These are phyloP conservation scores for Phalaenopsis aphrodite DNA, from an alignment of 106 monocot genomes.

Conservation along the genomic window DNA sequence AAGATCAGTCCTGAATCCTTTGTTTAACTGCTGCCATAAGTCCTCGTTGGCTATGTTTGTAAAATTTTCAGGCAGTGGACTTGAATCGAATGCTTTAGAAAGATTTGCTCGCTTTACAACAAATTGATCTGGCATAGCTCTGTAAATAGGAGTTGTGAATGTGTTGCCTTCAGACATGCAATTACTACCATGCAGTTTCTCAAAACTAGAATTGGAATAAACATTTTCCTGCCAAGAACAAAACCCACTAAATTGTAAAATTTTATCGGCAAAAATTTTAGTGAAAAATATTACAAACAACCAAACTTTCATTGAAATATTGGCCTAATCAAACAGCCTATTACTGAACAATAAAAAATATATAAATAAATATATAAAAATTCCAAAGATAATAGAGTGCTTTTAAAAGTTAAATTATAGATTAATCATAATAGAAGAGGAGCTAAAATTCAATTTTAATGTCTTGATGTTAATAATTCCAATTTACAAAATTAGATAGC, in stretches of 20 bases:
- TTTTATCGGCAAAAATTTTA: background rate
- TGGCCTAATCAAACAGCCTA: background rate
- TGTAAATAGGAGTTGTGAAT: constrained; percentile 48
- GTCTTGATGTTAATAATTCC: too few species aligned
- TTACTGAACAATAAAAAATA: background rate
- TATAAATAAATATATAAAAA: background rate
- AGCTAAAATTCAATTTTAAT: too few species aligned
- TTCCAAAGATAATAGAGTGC: background rate
- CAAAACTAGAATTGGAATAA: constrained; percentile 5
- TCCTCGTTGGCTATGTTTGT: constrained; percentile 44
- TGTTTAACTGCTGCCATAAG: constrained; percentile 55
- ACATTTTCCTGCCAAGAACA: constrained; percentile 9
- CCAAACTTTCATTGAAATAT: background rate
- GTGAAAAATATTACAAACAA: background rate
- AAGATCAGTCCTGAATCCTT: constrained; percentile 53
- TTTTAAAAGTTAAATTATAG: background rate
- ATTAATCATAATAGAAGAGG: too few species aligned
- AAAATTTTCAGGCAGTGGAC: constrained; percentile 60
- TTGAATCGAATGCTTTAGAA: constrained; percentile 33
- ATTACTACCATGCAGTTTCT: constrained; percentile 7
- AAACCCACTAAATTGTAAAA: background rate
- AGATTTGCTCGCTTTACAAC: constrained; percentile 34
- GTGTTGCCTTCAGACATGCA: constrained; percentile 16
- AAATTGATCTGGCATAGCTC: constrained; percentile 25
- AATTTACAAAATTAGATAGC: too few species aligned